phyloP scores from a whole-genome alignment of 176 grass and related monocot genomes.

The Oryza meridionalis region DNA sequence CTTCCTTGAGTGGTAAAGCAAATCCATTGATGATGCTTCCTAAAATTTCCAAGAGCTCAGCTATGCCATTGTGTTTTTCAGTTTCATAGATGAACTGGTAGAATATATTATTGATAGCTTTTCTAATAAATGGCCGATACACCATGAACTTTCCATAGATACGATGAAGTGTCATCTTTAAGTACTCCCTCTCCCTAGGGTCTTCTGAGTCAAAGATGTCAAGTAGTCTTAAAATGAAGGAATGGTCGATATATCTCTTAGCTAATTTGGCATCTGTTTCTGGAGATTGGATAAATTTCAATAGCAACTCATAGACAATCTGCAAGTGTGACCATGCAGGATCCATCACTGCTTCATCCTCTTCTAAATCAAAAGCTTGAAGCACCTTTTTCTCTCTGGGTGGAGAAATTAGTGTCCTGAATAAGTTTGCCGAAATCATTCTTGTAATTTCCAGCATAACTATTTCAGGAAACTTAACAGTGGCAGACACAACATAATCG shows the following conservation, averaged over 20 bases:
- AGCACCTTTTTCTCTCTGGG: constrained; percentile 34
- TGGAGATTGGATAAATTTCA: constrained; percentile 46
- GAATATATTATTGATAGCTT: constrained; percentile 57
- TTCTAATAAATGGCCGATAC: constrained; percentile 57
- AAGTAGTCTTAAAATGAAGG: constrained; percentile 50
- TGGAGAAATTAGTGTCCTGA: constrained; percentile 48
- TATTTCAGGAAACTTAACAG: constrained; percentile 34
- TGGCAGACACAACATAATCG: constrained; percentile 40
- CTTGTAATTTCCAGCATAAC: constrained; percentile 36
- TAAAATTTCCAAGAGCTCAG: constrained; percentile 60
- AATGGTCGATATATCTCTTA: constrained; percentile 57
- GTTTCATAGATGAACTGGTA: constrained; percentile 63
- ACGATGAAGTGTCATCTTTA: constrained; percentile 55
- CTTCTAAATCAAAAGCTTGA: constrained; percentile 47
- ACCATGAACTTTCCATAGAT: constrained; percentile 72
- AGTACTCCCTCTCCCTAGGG: constrained; percentile 52
- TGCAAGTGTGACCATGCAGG: constrained; percentile 63
- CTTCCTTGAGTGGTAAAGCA: constrained; percentile 67
- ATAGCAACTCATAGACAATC: constrained; percentile 54
- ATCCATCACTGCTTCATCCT: constrained; percentile 47
- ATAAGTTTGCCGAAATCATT: constrained; percentile 56
- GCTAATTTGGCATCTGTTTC: constrained; percentile 57
- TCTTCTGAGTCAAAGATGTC: constrained; percentile 69
- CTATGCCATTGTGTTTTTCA: constrained; percentile 60
- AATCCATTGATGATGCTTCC: constrained; percentile 69